Base-by-base conservation (phyloP, 2,329 filamentous ascomycete genomes). In the Neophaeococcomyces mojaviensis region DNA sequence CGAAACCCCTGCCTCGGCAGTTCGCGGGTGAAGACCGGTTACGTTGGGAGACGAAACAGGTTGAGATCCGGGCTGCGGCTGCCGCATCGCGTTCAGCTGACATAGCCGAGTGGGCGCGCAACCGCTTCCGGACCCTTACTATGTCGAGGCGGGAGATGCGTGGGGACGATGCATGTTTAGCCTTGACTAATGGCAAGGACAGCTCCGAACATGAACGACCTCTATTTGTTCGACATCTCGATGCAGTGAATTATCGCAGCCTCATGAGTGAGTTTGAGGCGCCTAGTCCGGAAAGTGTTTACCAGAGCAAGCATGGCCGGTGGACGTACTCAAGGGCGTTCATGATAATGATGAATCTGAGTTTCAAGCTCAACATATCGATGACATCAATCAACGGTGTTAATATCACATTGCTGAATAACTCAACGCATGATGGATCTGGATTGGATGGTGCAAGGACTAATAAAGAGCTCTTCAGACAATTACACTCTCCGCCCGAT, bases 141-240 rank as follows among this genome's bases (percentile, higher is more conserved):
- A 57, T 57, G 55, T 53, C 53, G 15, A 49, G 55, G 15, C 33
- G 54, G n/a, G 55, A 56, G 28, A 45, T 57, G 52, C 48, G 55
- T 12, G 55, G 55, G 13, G 50, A 54, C 19, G 47, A 46, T 5
- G 49, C 22, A 28, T 44, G 41, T 24, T 19, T 37, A 7, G 20
- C 36, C 3, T 24, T 44, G 15, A 44, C 55, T 6, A 10, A 28
- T 16, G 55, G 55, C 37, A 42, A 48, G 32, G 52, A 46, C 39
- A 52, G 55, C 32, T 47, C 49, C 20, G 47, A 56, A 22, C 53
- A 54, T 10, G 55, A 57, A 19, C 4, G 46, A 15, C 53, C 50
- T 12, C 49, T 53, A 35, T 53, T 56, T 30, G 49, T 57, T 3
- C 40, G 55, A 15, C 51, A 57, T 48, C 50, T 57, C 4, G 55